Evolutionary conservation across 345 rosid genomes (phyloP), one percentile per base, ranked within the genome.

Genomic region (Populus tremula): DNA sequence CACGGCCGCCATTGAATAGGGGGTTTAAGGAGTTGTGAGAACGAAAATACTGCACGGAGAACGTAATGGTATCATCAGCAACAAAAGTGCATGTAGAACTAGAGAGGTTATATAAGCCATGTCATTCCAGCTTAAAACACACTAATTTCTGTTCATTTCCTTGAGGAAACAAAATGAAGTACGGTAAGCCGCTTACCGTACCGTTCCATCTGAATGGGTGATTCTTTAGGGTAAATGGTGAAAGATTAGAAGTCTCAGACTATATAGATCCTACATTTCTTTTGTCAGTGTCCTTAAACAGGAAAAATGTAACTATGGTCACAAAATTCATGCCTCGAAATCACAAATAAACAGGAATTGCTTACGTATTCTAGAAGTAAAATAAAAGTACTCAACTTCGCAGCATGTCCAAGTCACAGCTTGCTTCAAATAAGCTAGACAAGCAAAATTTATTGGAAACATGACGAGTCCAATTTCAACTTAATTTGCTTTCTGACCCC

Each of bases 21-120:
- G 99, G 96, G 73, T 91, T 91, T n/a, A 92, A 88, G 76, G 92
- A 84, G 85, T 90, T 92, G 86, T 93, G 93, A 77, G 96, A 76
- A 41, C 93, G 97, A 56, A 96, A 92, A 76, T 83, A 90, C 97
- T 94, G 91, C 85, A 82, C 20, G 8, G 68, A 76, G 41, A 73
- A 61, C 23, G 10, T 20, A 43, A 43, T 12, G 36, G 11, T 41
- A n/a, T 54, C 62, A 20, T 74, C 33, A 72, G 33, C 23, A 50
- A 77, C 29, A 67, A 29, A 49, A 12, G 43, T 11, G 27, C n/a
- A 25, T 45, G 11, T 29, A 29, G 20, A 21, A n/a, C 63, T 59
- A 59, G 27, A n/a, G 29, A n/a, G 63, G 63, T 10, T 59, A 25
- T 4, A 47, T 27, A 27, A 47, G 50, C 13, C 50, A n/a, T 23